phyloP scores from a whole-genome alignment of 176 grass and related monocot genomes.

The Rhynchospora breviuscula region DNA sequence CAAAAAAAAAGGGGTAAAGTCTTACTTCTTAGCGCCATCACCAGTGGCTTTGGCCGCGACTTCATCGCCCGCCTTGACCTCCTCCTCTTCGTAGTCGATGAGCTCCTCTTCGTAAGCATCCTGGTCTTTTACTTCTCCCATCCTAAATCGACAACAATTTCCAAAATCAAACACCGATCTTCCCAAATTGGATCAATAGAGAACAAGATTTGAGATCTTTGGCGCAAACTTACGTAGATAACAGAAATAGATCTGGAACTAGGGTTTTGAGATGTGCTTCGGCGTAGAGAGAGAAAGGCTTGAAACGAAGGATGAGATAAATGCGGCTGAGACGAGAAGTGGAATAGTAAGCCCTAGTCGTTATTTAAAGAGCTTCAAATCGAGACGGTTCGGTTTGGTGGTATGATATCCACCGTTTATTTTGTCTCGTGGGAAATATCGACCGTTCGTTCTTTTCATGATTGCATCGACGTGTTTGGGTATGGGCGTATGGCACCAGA shows the following conservation, averaged over 20 bases:
- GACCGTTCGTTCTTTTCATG: too few species aligned
- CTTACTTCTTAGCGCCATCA: constrained; percentile 79
- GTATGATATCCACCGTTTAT: background rate
- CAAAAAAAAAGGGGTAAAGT: background rate
- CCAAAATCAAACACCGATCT: background rate
- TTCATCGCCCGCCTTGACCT: constrained; percentile 72
- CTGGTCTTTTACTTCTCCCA: constrained; percentile 88
- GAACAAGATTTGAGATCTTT: background rate
- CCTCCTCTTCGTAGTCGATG: constrained; percentile 97
- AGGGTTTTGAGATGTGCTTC: background rate
- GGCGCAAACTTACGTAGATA: background rate
- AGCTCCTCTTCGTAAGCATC: constrained; percentile 98
- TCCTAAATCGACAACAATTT: constrained; percentile 25
- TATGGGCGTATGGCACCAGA: background rate
- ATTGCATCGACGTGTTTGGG: background rate
- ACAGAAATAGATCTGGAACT: background rate
- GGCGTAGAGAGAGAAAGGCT: background rate
- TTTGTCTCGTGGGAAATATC: background rate
- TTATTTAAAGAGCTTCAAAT: background rate
- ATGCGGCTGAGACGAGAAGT: background rate
- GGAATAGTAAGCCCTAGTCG: background rate
- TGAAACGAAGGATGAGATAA: background rate
- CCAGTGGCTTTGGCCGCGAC: constrained; percentile 57
- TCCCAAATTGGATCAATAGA: background rate
- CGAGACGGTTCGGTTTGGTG: background rate